Evolutionary conservation across 495 filamentous ascomycete species (phyloP).

Genomic region (Mycothermus thermophilus): DNA sequence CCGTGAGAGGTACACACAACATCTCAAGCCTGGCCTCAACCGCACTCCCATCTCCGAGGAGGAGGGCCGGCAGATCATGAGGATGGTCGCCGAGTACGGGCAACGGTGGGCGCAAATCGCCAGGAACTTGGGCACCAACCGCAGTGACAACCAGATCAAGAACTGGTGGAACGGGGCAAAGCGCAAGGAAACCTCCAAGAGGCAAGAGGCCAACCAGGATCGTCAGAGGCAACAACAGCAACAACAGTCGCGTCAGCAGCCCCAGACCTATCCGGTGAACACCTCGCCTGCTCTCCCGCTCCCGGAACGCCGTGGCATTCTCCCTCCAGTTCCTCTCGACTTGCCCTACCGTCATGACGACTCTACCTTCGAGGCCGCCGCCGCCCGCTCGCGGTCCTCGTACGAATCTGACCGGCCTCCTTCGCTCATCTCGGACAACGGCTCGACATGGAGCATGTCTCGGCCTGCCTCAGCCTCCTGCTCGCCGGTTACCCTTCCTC

Average conservation of each 20-base stretch:
- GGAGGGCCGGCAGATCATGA: slow-evolving; percentile 72
- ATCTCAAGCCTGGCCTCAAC: slow-evolving; percentile 81
- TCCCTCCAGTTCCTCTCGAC: slow-evolving; percentile 8
- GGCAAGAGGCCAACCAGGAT: slow-evolving; percentile 5
- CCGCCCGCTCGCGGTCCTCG: slow-evolving; percentile 11
- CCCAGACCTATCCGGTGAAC: slow-evolving; percentile 1
- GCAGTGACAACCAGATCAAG: slow-evolving; percentile 96
- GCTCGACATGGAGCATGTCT: slow-evolving; percentile 10
- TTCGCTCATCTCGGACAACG: slow-evolving; percentile 15
- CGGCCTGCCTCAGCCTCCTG: background rate
- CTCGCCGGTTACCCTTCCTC: no score
- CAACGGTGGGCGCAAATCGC: slow-evolving; percentile 96
- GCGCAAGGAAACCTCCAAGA: slow-evolving; percentile 37
- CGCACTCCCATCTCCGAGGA: slow-evolving; percentile 85
- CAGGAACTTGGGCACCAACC: slow-evolving; percentile 56
- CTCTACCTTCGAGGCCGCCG: slow-evolving; percentile 7
- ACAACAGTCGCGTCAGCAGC: background rate
- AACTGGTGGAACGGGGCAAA: slow-evolving; percentile 98
- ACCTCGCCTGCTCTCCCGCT: background rate
- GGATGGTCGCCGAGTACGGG: slow-evolving; percentile 66
- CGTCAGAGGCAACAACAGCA: background rate
- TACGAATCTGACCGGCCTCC: slow-evolving; percentile 15
- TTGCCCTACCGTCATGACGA: slow-evolving; percentile 11
- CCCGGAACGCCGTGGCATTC: slow-evolving; percentile 1
- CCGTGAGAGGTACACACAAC: slow-evolving; percentile 88